A percentile compares a stretch with the other conserved stretches of the same genome.
These are phyloP conservation scores for Epichloe amarillans DNA, from an alignment of 2,329 filamentous ascomycete genomes.

Conservation along the genomic window DNA sequence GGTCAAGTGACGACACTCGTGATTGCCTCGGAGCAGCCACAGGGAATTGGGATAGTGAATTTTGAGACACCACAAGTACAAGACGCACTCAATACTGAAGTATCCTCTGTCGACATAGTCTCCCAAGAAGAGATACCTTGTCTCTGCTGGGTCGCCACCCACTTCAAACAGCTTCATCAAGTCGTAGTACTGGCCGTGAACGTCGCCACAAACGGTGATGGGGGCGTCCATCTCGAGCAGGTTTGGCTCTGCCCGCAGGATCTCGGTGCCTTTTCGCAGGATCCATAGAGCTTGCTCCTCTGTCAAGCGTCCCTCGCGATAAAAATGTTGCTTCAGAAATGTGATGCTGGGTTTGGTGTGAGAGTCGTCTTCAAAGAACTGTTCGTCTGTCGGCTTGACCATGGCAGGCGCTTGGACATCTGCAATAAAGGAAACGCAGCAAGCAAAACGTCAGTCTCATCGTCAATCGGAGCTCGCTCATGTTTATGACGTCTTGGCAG, in stretches of 20 bases:
- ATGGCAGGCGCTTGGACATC: constrained; percentile 97
- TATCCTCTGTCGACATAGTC: constrained; percentile 98
- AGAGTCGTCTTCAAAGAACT: constrained; percentile 83
- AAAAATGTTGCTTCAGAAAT: constrained; percentile 97
- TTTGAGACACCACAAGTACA: constrained; percentile 96
- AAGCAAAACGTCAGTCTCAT: constrained; percentile 6
- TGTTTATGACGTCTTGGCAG: neutral
- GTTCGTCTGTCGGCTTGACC: constrained; percentile 79
- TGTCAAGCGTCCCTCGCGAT: constrained; percentile 89
- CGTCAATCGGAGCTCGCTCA: neutral
- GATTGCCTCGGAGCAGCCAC: constrained; percentile 94
- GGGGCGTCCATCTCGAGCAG: constrained; percentile 98
- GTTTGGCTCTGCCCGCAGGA: constrained; percentile 84
- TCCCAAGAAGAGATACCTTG: constrained; percentile 88
- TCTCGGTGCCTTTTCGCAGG: constrained; percentile 71
- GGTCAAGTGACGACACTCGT: constrained; percentile 96
- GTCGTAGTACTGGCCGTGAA: constrained; percentile 98
- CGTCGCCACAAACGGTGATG: constrained; percentile 96
- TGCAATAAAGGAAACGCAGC: constrained; percentile 24
- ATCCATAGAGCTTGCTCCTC: constrained; percentile 98
- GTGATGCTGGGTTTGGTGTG: constrained; percentile 79
- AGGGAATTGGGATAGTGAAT: constrained; percentile 98
- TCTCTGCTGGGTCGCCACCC: constrained; percentile 90
- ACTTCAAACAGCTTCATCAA: constrained; percentile 99
- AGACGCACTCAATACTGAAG: constrained; percentile 97